Evolutionary conservation across 495 filamentous ascomycete species (phyloP), one percentile per base, ranked within the genome.

Genomic region (Hyaloscypha hepaticicola): DNA sequence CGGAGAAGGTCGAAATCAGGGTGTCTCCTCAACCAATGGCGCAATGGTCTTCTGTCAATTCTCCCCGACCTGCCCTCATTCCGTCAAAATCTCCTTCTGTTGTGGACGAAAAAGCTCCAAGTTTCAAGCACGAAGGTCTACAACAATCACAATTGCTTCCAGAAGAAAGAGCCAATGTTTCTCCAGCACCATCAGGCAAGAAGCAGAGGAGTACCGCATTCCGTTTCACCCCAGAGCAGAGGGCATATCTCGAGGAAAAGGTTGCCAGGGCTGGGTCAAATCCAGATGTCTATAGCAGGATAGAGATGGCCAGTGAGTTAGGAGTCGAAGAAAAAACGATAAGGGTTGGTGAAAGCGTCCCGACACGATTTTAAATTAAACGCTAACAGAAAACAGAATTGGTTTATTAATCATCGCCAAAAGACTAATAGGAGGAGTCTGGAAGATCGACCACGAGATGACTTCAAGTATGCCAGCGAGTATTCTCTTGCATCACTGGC

Each of bases 241-340:
- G 45, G 26, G 59, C 45, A 1, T 12, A 52, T n/a, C 28, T 61
- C 0, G 59, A 51, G 34, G 45, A 45, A 7, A 48, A 61, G 28
- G 59, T 52, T 2, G 59, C 45, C 24, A 51, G 29, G 19, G 53
- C 50, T 31, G 48, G 58, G n/a, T 21, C 38, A 4, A 31, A n/a
- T 61, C 45, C 48, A 61, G 31, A 19, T 7, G 26, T 28, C 31
- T 33, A 55, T 5, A 55, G 61, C 57, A 64, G 41, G 28, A 22
- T 11, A 22, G 61, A 64, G 22, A 25, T 64, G 27, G 61, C 61
- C 5, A 27, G 25, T 21, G 33, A 64, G 25, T 24, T 64, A 33
- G 53, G 34, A n/a, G 53, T 58, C 11, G 34, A 57, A 16, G 52
- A 58, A 24, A 51, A 51, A 19, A 58, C 53, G 2, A 50, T 64